These are phyloP conservation scores for Chaetomidium leptoderma DNA, from an alignment of 495 filamentous ascomycete species.

Conservation along the genomic window DNA sequence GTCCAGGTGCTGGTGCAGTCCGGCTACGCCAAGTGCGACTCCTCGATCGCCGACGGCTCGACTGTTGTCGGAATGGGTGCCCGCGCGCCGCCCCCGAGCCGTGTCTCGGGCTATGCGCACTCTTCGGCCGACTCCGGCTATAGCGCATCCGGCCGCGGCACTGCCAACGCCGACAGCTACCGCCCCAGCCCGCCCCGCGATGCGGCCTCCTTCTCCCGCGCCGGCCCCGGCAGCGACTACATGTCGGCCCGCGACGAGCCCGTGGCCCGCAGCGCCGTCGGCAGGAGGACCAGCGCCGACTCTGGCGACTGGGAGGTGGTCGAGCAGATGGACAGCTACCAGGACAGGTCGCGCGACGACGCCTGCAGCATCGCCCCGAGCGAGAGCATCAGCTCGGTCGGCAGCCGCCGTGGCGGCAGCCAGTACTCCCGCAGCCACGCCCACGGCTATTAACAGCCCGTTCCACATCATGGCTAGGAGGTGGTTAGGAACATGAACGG, in stretches of 20 bases:
- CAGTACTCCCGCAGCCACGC: not conserved
- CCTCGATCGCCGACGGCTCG: not conserved
- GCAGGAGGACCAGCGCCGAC: conserved; percentile 2
- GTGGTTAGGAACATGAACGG: not conserved
- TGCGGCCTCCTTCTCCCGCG: conserved; percentile 10
- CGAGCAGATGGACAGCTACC: conserved; percentile 6
- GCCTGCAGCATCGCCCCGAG: conserved; percentile 22
- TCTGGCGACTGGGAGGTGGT: conserved; percentile 15
- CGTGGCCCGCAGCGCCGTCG: conserved; percentile 14
- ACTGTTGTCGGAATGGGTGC: conserved; percentile 10
- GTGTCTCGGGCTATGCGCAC: conserved; percentile 20
- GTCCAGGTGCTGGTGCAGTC: conserved; percentile 24
- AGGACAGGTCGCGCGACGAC: conserved; percentile 2
- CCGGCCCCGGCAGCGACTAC: conserved; percentile 12
- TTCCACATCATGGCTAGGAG: not conserved
- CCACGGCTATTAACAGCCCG: not conserved
- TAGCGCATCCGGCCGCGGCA: conserved; percentile 1
- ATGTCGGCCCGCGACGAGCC: conserved; percentile 16
- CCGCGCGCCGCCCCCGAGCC: conserved; percentile 24
- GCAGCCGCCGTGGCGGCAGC: conserved; percentile 11
- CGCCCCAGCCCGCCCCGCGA: conserved; percentile 16
- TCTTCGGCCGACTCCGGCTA: conserved; percentile 16
- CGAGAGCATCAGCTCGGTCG: conserved; percentile 29
- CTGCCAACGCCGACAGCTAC: conserved; percentile 8
- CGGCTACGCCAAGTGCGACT: conserved; percentile 20